Base-by-base conservation (phyloP, 306 rosid species). In the Castanea sativa region DNA sequence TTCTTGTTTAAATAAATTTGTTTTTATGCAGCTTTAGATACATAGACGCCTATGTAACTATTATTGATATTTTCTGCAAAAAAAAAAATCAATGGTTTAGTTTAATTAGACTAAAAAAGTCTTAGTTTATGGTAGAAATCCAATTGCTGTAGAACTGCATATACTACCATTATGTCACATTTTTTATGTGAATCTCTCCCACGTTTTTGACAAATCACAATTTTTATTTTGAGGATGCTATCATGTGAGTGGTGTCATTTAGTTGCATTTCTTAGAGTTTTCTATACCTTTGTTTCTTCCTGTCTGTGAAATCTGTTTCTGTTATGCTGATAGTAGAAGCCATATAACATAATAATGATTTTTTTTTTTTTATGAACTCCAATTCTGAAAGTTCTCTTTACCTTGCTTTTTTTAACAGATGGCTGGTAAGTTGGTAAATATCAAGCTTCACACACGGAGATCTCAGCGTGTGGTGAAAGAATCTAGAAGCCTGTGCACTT, bases 391-490 rank as follows among this genome's bases (percentile, higher is more conserved):
- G 10, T 41, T 53, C 51, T 49, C 32, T 56, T 72, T 14, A 55
- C 2, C 11, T 14, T 55, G n/a, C 8, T 13, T 69, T 10, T 64
- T 52, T 69, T 52, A 75, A 82, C 82, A 95, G 99, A 89, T 92
- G 86, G 99, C 92, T 51, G 99, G 99, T 3, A 95, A 92, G 90
- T 79, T 92, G 90, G 92, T 91, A 81, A 89, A 95, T 73, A 86
- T 92, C 79, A 92, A 87, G 85, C 98, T 91, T 83, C 98, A 91
- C 74, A 80, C 87, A 29, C 77, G 87, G 77, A 91, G 99, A 80
- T 91, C 98, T 43, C 98, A 93, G 71, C 99, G 99, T 0, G 86
- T 91, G 14, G 99, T 95, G 58, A 87, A 90, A 82, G 98, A 90
- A 68, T 92, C 99, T 0, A 91, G 99, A 86, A 89, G 84, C 79